Percentiles rank a stretch among this genome's conserved stretches.
phyloP scores from a whole-genome alignment of 257 asterid species.

The Craterostigma plantagineum region DNA sequence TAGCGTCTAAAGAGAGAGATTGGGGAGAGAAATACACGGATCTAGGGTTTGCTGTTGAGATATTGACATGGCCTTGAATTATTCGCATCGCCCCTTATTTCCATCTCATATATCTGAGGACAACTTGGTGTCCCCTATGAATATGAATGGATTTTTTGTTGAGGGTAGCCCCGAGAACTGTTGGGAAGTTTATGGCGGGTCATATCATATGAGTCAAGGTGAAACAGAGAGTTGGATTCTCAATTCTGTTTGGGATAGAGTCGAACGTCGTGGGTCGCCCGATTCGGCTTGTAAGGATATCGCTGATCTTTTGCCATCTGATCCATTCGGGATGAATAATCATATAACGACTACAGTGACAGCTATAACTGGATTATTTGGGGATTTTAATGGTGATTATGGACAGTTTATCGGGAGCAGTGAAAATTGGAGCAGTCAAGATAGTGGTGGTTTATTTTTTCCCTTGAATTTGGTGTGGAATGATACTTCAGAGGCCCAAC shows the following conservation, averaged over 20 bases:
- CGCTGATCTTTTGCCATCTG: conserved; percentile 40
- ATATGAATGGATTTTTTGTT: conserved; percentile 31
- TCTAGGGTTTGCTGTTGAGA: conserved; percentile 14
- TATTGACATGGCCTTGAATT: conserved; percentile 54
- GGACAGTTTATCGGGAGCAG: conserved; percentile 17
- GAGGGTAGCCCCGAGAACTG: conserved; percentile 32
- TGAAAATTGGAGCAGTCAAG: conserved; percentile 10
- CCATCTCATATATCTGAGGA: conserved; percentile 38
- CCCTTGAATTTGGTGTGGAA: conserved; percentile 30
- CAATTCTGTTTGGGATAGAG: conserved; percentile 18
- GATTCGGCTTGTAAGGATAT: conserved; percentile 26
- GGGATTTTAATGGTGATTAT: conserved; percentile 30
- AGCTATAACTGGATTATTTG: conserved; percentile 45
- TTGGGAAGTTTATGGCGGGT: conserved; percentile 18
- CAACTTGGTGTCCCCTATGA: conserved; percentile 29
- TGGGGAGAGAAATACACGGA: neutral
- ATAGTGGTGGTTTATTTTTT: conserved; percentile 20
- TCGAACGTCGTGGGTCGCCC: conserved; percentile 15
- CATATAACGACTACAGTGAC: conserved; percentile 35
- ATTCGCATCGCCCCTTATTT: conserved; percentile 32
- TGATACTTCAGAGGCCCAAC: conserved; percentile 18
- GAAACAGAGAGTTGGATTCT: conserved; percentile 17
- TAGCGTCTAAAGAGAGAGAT: neutral
- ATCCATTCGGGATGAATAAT: conserved; percentile 53
- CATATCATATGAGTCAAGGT: conserved; percentile 11